Conservation (phyloP, 208 protist species). For the Leptomonas pyrrhocoris region DNA sequence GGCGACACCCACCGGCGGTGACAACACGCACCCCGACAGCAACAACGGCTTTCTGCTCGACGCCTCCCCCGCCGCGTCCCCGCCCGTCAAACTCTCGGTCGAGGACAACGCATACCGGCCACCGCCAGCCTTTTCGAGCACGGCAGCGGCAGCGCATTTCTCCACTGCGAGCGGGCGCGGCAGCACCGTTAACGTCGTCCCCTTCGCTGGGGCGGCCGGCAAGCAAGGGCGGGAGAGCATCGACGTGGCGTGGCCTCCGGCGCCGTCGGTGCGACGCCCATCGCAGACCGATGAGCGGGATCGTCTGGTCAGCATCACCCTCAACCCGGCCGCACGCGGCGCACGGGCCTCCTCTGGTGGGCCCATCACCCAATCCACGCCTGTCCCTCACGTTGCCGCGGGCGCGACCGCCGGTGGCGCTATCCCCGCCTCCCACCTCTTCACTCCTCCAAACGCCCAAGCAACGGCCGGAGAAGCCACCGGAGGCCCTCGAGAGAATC, state of each 20-base stretch:
- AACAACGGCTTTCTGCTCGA: neutral
- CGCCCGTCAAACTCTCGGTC: conserved; percentile 15
- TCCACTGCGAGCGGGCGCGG: neutral
- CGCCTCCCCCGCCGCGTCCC: conserved; percentile 24
- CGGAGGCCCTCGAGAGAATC: neutral
- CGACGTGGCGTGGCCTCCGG: conserved; percentile 16
- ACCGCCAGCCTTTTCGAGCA: neutral
- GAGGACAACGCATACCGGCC: neutral
- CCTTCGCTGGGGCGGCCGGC: neutral
- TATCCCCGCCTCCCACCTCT: conserved; percentile 1
- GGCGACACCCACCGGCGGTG: neutral
- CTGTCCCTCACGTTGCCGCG: neutral
- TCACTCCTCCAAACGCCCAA: neutral
- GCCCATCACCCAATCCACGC: conserved; percentile 8
- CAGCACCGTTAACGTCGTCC: neutral
- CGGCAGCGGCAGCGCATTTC: neutral
- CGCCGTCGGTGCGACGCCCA: conserved; percentile 10
- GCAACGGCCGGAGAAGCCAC: neutral
- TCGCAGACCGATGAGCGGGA: conserved; percentile 22
- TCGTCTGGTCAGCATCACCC: conserved; percentile 31
- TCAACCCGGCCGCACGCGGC: conserved; percentile 20
- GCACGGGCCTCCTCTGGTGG: conserved; percentile 3
- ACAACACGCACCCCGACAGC: neutral
- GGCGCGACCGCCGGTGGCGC: neutral
- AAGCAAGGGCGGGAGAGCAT: conserved; percentile 5